Base-by-base conservation (phyloP, 2,329 filamentous ascomycete genomes). In the Penicillium sp. region DNA sequence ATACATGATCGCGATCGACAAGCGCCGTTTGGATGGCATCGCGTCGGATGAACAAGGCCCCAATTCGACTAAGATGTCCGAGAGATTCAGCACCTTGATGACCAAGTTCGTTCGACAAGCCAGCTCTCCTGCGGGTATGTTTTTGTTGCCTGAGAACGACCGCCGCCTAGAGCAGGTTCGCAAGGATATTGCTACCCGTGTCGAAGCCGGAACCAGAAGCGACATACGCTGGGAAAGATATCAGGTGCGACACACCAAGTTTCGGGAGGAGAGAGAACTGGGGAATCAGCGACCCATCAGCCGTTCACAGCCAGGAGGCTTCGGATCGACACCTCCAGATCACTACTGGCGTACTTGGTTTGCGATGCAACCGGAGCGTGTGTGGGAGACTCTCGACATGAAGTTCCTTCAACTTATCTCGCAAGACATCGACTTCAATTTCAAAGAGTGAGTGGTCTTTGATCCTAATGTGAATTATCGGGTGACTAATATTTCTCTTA, bases 301-400 rank as follows among this genome's bases (percentile, higher is more conserved):
- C 0, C 66, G 74, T 9, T 85, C 83, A 74, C 74, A 75, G 25
- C 74, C 78, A 37, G 76, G 75, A 43, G 79, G 80, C 1, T 71
- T 69, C 39, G 40, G 39, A 4, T 73, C 77, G 43, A 65, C 68
- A 3, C 72, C 77, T 9, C 79, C 78, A 0, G 81, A 86, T 47
- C 77, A 78, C 54, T 75, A 74, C 9, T 78, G 78, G 67, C 66
- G 67, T 0, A 63, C 63, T 3, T 85, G 75, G 68, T 74, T 78
- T 32, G 61, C 63, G 1, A 66, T 62, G 0, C 75, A 82, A 46
- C 76, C 79, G 0, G 73, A 80, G 27, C 76, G 87, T 4, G 79
- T 87, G 3, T 73, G 77, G 52, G 87, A 90, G 57, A 75, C 79
- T 0, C 70, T 88, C 3, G 87, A 89, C 45, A 82, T 83, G 45